Evolutionary conservation across 495 filamentous ascomycete species (phyloP).

Genomic region (Chlorociboria aeruginascens): DNA sequence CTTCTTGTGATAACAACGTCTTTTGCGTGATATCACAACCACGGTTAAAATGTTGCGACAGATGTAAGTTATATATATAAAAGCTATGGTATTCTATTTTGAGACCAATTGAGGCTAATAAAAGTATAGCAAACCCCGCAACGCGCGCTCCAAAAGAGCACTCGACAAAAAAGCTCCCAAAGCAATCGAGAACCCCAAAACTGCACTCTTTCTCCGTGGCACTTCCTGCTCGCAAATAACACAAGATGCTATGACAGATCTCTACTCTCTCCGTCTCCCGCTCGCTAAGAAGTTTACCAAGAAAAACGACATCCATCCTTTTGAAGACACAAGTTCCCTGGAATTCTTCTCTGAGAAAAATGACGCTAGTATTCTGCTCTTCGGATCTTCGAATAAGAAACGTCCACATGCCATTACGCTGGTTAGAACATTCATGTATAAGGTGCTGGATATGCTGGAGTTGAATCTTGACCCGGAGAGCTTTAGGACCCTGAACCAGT

Average conservation of each 20-base stretch:
- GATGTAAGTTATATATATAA: conserved; percentile 35
- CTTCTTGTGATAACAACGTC: too few relatives aligned
- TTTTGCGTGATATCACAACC: not conserved
- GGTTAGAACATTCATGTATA: conserved; percentile 68
- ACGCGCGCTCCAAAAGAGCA: conserved; percentile 84
- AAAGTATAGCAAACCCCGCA: conserved; percentile 68
- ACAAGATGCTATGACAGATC: conserved; percentile 69
- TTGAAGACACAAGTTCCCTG: conserved; percentile 75
- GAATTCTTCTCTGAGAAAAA: conserved; percentile 96
- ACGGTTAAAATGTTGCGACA: conserved; percentile 33
- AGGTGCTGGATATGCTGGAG: conserved; percentile 90
- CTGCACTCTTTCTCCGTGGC: conserved; percentile 72
- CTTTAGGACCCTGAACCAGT: conserved; percentile 55
- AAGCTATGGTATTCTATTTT: too few relatives aligned
- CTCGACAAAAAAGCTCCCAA: conserved; percentile 89
- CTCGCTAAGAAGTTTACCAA: conserved; percentile 80
- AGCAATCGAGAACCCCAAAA: conserved; percentile 74
- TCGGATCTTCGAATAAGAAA: conserved; percentile 81
- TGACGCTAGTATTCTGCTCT: conserved; percentile 70
- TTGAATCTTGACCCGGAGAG: conserved; percentile 58
- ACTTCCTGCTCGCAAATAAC: conserved; percentile 66
- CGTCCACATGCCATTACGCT: conserved; percentile 80
- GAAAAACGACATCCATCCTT: conserved; percentile 88
- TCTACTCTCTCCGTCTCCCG: conserved; percentile 70
- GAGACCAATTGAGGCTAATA: not conserved